A percentile compares a stretch with the other conserved stretches of the same genome.
Conservation (phyloP, 805 yeast genomes). For the Metschnikowia lochheadii region DNA sequence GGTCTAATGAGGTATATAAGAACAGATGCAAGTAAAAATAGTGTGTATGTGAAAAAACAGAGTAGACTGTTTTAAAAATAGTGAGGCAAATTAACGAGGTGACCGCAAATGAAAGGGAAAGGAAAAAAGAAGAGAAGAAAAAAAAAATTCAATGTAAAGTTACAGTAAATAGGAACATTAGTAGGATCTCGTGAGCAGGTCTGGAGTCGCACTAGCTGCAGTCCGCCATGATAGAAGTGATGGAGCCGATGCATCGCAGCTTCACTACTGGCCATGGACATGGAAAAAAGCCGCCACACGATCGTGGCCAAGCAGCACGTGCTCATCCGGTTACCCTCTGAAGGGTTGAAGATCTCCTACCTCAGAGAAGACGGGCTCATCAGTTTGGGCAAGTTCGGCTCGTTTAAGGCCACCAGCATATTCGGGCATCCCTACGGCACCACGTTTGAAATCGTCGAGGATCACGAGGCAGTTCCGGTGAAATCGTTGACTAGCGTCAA, state of each 20-base stretch:
- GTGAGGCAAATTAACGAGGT: too few relatives aligned
- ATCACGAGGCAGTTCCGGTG: constrained; percentile 48
- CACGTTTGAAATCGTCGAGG: constrained; percentile 76
- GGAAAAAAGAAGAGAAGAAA: too few relatives aligned
- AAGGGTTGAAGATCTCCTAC: constrained; percentile 68
- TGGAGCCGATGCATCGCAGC: neutral
- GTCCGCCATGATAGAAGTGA: neutral
- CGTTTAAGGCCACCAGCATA: constrained; percentile 68
- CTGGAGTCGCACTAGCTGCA: neutral
- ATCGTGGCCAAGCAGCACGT: constrained; percentile 52
- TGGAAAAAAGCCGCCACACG: constrained; percentile 18
- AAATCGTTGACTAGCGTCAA: constrained; percentile 29
- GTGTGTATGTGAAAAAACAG: too few relatives aligned
- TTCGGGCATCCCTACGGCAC: constrained; percentile 85
- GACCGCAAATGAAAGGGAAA: too few relatives aligned
- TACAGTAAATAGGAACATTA: too few relatives aligned
- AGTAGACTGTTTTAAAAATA: too few relatives aligned
- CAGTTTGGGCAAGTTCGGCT: constrained; percentile 87
- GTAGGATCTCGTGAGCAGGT: too few relatives aligned
- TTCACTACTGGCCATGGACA: neutral
- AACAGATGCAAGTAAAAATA: too few relatives aligned
- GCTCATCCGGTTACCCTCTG: constrained; percentile 76
- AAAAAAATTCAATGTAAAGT: too few relatives aligned
- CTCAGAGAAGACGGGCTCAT: constrained; percentile 57
- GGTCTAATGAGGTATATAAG: too few relatives aligned